Evolutionary conservation across 305 asterid species (phyloP).

Genomic region (Caryopteris hybrid): DNA sequence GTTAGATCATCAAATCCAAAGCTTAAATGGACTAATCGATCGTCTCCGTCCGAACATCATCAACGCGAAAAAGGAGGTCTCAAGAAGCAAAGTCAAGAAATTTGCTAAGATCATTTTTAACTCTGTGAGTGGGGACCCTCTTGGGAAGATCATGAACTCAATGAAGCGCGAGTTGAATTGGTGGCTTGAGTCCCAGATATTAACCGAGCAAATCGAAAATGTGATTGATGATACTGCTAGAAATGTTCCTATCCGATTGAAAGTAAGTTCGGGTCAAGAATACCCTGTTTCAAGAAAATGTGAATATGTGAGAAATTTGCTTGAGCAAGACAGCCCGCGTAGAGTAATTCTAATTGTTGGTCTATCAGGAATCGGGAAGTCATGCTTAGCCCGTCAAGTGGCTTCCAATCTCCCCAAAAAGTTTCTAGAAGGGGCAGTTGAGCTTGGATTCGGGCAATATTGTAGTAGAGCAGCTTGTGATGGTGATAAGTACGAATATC

Average conservation of each 20-base stretch:
- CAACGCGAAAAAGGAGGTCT: constrained; percentile 25
- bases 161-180: constrained; percentile 25
- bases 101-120: constrained; percentile 24
- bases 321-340: constrained; percentile 13
- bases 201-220: constrained; percentile 21
- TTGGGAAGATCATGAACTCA: constrained; percentile 20
- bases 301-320: constrained; percentile 11
- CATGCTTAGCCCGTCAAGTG: constrained; percentile 36
- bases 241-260: constrained; percentile 20
- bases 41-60: constrained; percentile 25
- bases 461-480: constrained; percentile 28
- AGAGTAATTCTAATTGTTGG: constrained; percentile 30
- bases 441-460: constrained; percentile 32
- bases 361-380: constrained; percentile 32
- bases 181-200: constrained; percentile 30
- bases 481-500: constrained; percentile 27
- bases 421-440: constrained; percentile 31
- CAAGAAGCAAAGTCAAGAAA: constrained; percentile 26
- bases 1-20: constrained; percentile 24
- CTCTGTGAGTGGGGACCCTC: constrained; percentile 35
- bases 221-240: constrained; percentile 24
- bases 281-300: constrained; percentile 27
- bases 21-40: constrained; percentile 24
- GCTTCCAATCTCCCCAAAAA: constrained; percentile 30
- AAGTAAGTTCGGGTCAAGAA: constrained; percentile 22